These are phyloP conservation scores for Trypanosoma mega DNA, from an alignment of 208 protist genomes.

Conservation along the genomic window DNA sequence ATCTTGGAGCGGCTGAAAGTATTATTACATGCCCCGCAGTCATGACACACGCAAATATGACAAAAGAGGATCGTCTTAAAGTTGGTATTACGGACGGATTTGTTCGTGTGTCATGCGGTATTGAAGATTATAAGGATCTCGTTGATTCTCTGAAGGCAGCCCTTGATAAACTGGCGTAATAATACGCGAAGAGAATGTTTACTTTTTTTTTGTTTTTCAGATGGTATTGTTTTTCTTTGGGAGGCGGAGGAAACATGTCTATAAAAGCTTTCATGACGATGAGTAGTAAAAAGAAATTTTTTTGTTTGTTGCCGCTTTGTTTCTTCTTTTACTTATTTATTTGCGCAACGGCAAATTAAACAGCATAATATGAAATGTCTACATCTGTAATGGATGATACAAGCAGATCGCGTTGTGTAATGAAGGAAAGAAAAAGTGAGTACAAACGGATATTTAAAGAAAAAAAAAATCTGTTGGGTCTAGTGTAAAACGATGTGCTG, in stretches of 20 bases:
- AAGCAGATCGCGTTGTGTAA: neutral
- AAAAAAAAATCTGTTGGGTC: slow-evolving; percentile 18
- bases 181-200: slow-evolving; percentile 22
- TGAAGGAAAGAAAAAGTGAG: neutral
- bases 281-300: neutral
- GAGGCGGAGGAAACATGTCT: too few species aligned
- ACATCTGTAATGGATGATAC: neutral
- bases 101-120: slow-evolving; percentile 92
- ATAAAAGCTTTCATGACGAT: too few species aligned
- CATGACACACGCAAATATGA: slow-evolving; percentile 97
- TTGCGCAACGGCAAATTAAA: too few species aligned
- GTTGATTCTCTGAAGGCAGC: slow-evolving; percentile 87
- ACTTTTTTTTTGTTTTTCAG: neutral
- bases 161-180: slow-evolving; percentile 59
- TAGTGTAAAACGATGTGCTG: too few species aligned
- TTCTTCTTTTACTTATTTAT: slow-evolving; percentile 9
- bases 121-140: slow-evolving; percentile 94
- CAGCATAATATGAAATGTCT: too few species aligned
- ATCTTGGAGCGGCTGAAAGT: slow-evolving; percentile 93
- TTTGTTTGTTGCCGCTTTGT: slow-evolving; percentile 4
- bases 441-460: slow-evolving; percentile 3
- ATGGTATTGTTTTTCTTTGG: neutral
- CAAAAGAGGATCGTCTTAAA: slow-evolving; percentile 88
- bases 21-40: slow-evolving; percentile 95
- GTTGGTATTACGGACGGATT: slow-evolving; percentile 94